These are phyloP conservation scores for California macrophylla DNA, from an alignment of 441 rosid species.

Conservation along the genomic window DNA sequence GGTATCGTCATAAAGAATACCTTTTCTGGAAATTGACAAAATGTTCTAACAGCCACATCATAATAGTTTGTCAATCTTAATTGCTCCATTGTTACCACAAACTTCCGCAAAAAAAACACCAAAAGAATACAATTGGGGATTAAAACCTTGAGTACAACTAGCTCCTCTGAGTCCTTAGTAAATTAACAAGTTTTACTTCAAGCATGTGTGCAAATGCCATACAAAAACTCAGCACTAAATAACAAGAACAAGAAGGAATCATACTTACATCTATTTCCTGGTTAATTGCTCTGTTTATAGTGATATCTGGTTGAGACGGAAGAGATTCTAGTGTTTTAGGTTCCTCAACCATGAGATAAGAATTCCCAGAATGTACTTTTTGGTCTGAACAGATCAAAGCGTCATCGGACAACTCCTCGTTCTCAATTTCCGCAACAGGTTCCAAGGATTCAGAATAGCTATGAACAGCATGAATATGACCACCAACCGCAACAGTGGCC, in stretches of 20 bases:
- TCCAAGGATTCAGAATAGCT: conserved; percentile 10
- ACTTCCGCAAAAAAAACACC: not conserved
- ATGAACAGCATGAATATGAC: conserved; percentile 15
- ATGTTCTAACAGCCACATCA: not conserved
- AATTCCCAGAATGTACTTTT: conserved; percentile 12
- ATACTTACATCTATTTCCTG: conserved; percentile 22
- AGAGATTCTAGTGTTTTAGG: conserved; percentile 8
- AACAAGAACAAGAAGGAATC: not conserved
- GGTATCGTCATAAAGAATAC: not conserved
- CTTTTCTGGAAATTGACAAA: not conserved
- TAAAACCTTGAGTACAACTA: not conserved
- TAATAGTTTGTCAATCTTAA: not conserved
- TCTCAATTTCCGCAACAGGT: conserved; percentile 14
- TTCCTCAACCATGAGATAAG: conserved; percentile 11
- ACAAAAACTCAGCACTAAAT: not conserved
- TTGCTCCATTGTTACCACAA: not conserved
- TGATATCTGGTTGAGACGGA: conserved; percentile 13
- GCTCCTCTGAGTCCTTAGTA: not conserved
- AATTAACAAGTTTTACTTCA: not conserved
- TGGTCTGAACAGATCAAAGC: conserved; percentile 4
- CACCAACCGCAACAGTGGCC: not conserved
- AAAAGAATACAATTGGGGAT: not conserved
- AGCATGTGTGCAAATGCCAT: not conserved
- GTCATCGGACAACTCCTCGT: conserved; percentile 10
- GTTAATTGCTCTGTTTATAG: conserved; percentile 6